Evolutionary conservation across 768 basidiomycete species (phyloP).

Genomic region (Mycena amicta): DNA sequence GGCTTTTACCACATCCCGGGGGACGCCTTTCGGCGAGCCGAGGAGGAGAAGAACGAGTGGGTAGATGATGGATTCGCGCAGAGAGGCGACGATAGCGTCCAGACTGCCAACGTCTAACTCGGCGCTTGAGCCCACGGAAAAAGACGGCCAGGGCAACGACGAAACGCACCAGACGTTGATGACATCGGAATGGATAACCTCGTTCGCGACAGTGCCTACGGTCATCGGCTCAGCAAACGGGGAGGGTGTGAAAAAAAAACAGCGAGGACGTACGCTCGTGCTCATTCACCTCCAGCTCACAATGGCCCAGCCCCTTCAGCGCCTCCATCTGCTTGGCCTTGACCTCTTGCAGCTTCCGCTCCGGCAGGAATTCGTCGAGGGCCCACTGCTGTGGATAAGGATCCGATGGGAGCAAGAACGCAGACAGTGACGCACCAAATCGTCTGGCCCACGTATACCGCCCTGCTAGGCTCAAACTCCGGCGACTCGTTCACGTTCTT

Average conservation of each 20-base stretch:
- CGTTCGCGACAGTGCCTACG: conserved; percentile 82
- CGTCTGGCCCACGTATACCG: too few relatives aligned
- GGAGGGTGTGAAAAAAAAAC: too few relatives aligned
- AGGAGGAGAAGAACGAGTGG: conserved; percentile 88
- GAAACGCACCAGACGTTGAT: conserved; percentile 70
- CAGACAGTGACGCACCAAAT: too few relatives aligned
- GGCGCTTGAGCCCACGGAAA: background rate
- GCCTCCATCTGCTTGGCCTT: conserved; percentile 73
- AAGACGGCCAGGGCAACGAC: background rate
- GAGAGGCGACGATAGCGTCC: conserved; percentile 86
- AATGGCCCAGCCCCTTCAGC: conserved; percentile 70
- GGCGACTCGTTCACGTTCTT: too few relatives aligned
- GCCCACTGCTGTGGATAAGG: conserved; percentile 80
- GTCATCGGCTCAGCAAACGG: too few relatives aligned
- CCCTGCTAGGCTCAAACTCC: too few relatives aligned
- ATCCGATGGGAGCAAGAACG: too few relatives aligned
- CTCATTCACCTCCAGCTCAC: conserved; percentile 78
- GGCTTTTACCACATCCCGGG: conserved; percentile 97
- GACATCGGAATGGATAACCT: conserved; percentile 91
- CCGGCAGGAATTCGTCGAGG: conserved; percentile 52
- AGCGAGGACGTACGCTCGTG: conserved; percentile 74
- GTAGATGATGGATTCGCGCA: conserved; percentile 95
- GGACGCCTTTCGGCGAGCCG: conserved; percentile 84
- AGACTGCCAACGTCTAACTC: conserved; percentile 93
- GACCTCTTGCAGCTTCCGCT: conserved; percentile 56